phyloP scores from a whole-genome alignment of 345 rosid species.

The Turritis glabra region DNA sequence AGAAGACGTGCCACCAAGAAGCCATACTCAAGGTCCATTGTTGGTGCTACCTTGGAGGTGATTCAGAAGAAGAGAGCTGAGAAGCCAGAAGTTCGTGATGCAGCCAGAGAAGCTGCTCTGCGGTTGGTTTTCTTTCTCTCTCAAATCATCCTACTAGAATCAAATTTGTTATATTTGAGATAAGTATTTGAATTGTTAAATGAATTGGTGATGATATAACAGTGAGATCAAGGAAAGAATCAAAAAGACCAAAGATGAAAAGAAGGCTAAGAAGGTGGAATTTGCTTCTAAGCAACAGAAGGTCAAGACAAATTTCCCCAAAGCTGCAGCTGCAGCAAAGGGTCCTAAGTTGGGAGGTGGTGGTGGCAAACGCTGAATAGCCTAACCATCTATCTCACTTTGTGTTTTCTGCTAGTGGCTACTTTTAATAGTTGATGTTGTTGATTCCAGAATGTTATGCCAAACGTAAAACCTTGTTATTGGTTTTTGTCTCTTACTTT shows the following conservation, averaged over 20 bases:
- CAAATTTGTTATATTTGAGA: not conserved
- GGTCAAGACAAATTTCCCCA: slow-evolving; percentile 34
- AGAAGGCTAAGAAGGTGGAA: slow-evolving; percentile 44
- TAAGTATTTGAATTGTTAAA: no score
- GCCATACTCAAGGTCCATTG: slow-evolving; percentile 80
- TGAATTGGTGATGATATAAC: slow-evolving; percentile 21
- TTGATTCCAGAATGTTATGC: slow-evolving; percentile 26
- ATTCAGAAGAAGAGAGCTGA: slow-evolving; percentile 77
- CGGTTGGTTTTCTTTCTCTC: slow-evolving; percentile 41
- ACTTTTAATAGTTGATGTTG: slow-evolving; percentile 29
- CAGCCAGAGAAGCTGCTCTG: slow-evolving; percentile 73
- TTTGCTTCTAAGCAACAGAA: slow-evolving; percentile 39
- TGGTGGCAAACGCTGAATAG: slow-evolving; percentile 44
- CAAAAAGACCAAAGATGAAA: slow-evolving; percentile 44
- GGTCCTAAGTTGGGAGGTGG: slow-evolving; percentile 46
- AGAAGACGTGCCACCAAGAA: slow-evolving; percentile 65
- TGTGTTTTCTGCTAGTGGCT: slow-evolving; percentile 28
- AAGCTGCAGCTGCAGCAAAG: slow-evolving; percentile 39
- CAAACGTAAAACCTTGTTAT: slow-evolving; percentile 27
- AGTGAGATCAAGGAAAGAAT: slow-evolving; percentile 48
- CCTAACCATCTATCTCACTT: not conserved
- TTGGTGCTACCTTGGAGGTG: slow-evolving; percentile 76
- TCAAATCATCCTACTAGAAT: not conserved
- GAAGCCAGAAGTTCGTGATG: slow-evolving; percentile 87
- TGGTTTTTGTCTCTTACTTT: not conserved